A percentile compares a stretch with the other conserved stretches of the same genome.
Conservation (phyloP, 2,329 filamentous ascomycete species). For the Calonectria pseudoreteaudii region DNA sequence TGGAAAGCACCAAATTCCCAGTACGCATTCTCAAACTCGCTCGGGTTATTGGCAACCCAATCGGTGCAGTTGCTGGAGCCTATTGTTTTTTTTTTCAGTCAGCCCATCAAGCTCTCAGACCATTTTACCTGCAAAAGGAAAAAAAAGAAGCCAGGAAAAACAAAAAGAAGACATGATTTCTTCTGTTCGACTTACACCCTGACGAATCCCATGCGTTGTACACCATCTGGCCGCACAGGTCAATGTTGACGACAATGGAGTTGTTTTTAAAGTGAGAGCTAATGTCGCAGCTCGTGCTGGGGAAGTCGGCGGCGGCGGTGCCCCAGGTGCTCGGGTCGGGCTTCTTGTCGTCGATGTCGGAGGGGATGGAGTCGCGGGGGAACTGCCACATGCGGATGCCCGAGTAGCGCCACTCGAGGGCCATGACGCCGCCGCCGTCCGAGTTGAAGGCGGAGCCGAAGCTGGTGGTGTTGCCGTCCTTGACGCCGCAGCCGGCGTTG, state of each 20-base stretch:
- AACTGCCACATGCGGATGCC: conserved; percentile 76
- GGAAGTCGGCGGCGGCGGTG: conserved; percentile 72
- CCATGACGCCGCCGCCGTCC: conserved; percentile 68
- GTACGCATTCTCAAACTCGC: conserved; percentile 68
- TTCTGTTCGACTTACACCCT: conserved; percentile 51
- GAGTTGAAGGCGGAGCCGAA: conserved; percentile 66
- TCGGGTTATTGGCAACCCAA: conserved; percentile 68
- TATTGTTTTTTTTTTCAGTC: conserved; percentile 29
- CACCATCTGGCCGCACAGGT: conserved; percentile 70
- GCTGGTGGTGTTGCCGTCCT: conserved; percentile 55
- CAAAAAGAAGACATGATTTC: not conserved
- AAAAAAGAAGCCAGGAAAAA: accelerated
- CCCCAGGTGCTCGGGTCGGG: conserved; percentile 75
- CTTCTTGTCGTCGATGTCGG: conserved; percentile 60
- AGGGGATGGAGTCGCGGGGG: conserved; percentile 57
- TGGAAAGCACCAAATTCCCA: conserved; percentile 74
- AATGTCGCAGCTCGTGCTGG: conserved; percentile 71
- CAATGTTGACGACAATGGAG: conserved; percentile 75
- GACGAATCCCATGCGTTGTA: conserved; percentile 60
- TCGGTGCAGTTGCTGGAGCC: conserved; percentile 68
- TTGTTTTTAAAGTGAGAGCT: conserved; percentile 71
- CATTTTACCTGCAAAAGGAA: too few species aligned
- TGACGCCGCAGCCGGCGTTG: conserved; percentile 70
- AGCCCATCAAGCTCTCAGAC: conserved; percentile 20
- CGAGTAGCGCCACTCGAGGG: conserved; percentile 69